Evolutionary conservation across 1,139 yeast species (phyloP).

Genomic region (Magnusiomyces paraingens): DNA sequence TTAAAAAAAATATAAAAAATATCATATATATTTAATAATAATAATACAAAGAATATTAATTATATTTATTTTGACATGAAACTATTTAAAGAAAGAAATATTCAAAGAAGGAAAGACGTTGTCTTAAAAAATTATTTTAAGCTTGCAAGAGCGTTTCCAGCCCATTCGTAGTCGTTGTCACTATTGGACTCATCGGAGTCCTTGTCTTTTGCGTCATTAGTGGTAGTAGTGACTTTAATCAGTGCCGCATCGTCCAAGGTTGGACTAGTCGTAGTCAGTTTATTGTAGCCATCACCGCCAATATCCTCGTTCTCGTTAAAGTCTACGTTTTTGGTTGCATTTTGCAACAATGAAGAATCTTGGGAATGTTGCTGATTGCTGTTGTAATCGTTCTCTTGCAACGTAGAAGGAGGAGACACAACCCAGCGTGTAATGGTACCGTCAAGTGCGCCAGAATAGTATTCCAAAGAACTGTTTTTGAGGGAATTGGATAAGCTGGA

Average conservation of each 20-base stretch:
- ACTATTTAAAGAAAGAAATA: conserved; percentile 6
- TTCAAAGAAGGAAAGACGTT: neutral
- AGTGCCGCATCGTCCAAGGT: too few species aligned
- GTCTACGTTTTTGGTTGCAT: too few species aligned
- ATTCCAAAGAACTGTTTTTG: conserved; percentile 26
- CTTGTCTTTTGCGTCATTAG: neutral
- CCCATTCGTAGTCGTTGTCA: conserved; percentile 13
- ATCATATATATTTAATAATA: conserved; percentile 1
- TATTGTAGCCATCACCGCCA: too few species aligned
- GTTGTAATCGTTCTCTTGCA: too few species aligned
- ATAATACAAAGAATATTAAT: neutral
- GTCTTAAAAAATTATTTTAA: neutral
- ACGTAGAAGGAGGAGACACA: neutral
- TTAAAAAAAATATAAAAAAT: conserved; percentile 7
- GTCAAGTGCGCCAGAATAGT: conserved; percentile 32
- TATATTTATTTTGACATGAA: neutral
- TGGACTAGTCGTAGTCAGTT: too few species aligned
- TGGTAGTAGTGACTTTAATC: too few species aligned
- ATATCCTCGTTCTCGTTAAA: too few species aligned
- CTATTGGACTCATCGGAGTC: neutral
- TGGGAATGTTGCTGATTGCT: too few species aligned
- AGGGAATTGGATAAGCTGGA: neutral
- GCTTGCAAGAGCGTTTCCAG: conserved; percentile 1
- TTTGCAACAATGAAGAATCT: too few species aligned
- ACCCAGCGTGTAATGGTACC: conserved; percentile 32